Percentiles rank a stretch among this genome's conserved stretches.
These are phyloP conservation scores for Solanum hybrid DNA, from an alignment of 305 asterid genomes.

Conservation along the genomic window DNA sequence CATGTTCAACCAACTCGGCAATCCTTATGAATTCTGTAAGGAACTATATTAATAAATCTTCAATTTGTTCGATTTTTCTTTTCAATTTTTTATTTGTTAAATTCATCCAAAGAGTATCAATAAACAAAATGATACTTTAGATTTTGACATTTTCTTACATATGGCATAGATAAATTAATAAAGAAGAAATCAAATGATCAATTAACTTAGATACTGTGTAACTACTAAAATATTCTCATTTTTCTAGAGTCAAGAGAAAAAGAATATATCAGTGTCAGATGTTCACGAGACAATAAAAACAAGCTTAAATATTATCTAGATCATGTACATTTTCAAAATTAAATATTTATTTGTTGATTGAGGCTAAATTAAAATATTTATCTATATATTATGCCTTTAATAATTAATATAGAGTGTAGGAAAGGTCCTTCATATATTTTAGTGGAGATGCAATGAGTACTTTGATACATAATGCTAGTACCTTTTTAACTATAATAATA, in stretches of 20 bases:
- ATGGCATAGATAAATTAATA: neutral
- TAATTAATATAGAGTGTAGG: neutral
- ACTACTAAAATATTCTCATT: neutral
- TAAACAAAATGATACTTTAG: neutral
- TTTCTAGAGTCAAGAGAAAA: neutral
- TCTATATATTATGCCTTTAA: neutral
- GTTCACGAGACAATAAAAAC: neutral
- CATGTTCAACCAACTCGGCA: neutral
- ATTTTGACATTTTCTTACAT: neutral
- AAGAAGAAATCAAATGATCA: neutral
- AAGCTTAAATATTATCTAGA: neutral
- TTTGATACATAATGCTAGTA: neutral
- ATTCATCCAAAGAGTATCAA: neutral
- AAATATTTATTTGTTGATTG: neutral
- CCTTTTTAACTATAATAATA: neutral
- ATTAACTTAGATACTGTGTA: neutral
- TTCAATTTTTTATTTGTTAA: neutral
- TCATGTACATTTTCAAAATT: neutral
- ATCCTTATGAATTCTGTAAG: neutral
- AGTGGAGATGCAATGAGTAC: neutral
- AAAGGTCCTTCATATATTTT: neutral
- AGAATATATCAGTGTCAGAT: neutral
- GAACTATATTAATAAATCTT: neutral
- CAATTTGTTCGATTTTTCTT: neutral
- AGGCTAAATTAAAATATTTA: neutral